These are phyloP conservation scores for Aaosphaeria arxii DNA, from an alignment of 2,329 filamentous ascomycete genomes.

Conservation along the genomic window DNA sequence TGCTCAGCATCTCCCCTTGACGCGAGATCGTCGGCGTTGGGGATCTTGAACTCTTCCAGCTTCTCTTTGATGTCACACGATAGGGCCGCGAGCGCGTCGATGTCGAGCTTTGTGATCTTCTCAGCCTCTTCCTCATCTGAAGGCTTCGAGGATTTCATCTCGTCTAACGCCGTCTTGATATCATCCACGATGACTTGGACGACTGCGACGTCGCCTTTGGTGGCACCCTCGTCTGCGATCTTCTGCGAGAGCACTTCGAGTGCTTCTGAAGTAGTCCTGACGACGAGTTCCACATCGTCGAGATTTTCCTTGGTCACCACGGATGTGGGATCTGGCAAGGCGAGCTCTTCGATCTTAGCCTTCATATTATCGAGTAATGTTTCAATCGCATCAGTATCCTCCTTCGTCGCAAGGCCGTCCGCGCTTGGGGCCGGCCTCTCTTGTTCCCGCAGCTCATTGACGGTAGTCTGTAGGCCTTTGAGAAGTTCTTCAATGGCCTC, in stretches of 20 bases:
- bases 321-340: constrained; percentile 62
- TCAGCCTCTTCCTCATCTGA: constrained; percentile 48
- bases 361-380: constrained; percentile 88
- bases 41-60: constrained; percentile 69
- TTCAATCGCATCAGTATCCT: constrained; percentile 88
- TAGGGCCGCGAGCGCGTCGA: constrained; percentile 75
- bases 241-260: constrained; percentile 65
- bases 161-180: constrained; percentile 71
- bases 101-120: constrained; percentile 74
- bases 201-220: constrained; percentile 73
- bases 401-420: constrained; percentile 64
- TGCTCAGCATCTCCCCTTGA: constrained; percentile 73
- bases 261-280: constrained; percentile 72
- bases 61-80: constrained; percentile 82
- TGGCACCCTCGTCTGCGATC: constrained; percentile 65
- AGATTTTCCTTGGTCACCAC: constrained; percentile 62
- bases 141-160: constrained; percentile 53
- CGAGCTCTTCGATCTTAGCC: constrained; percentile 78
- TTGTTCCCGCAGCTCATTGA: constrained; percentile 38
- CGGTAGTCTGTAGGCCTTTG: constrained; percentile 58
- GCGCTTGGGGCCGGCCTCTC: constrained; percentile 18
- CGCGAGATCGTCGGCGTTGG: constrained; percentile 68
- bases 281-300: constrained; percentile 62
- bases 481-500: constrained; percentile 43
- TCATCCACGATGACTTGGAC: constrained; percentile 79